Percentiles rank a stretch among this genome's conserved stretches.
These are phyloP conservation scores for Penicillium soppii DNA, from an alignment of 495 filamentous ascomycete species.

Conservation along the genomic window DNA sequence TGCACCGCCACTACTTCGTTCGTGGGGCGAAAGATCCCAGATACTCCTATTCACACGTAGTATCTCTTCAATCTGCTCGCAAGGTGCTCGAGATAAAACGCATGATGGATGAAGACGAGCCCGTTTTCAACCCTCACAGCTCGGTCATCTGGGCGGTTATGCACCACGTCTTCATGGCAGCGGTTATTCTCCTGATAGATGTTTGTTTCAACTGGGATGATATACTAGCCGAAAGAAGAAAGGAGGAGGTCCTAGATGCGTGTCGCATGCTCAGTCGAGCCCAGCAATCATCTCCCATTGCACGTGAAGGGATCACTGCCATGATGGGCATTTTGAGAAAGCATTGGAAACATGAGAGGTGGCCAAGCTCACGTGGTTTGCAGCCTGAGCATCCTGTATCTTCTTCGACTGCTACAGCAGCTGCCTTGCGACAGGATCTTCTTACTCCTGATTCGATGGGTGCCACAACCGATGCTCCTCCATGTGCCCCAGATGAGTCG, in stretches of 20 bases:
- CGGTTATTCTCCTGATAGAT: conserved; percentile 46
- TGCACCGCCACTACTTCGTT: conserved; percentile 44
- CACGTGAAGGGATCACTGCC: conserved; percentile 32
- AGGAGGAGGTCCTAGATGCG: conserved; percentile 42
- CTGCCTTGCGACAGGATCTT: neutral
- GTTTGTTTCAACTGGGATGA: conserved; percentile 47
- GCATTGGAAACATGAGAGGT: conserved; percentile 29
- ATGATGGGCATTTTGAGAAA: conserved; percentile 38
- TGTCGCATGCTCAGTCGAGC: conserved; percentile 45
- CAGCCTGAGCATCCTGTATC: neutral
- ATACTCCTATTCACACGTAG: conserved; percentile 45
- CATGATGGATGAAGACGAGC: conserved; percentile 40
- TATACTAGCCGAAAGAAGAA: conserved; percentile 37
- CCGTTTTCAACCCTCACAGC: conserved; percentile 22
- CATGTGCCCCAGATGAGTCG: neutral
- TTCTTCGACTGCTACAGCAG: neutral
- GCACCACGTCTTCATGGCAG: conserved; percentile 48
- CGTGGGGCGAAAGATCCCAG: conserved; percentile 38
- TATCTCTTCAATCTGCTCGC: conserved; percentile 44
- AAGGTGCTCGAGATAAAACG: conserved; percentile 40
- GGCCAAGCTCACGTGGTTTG: neutral
- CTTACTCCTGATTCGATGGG: neutral
- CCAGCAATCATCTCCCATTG: conserved; percentile 28
- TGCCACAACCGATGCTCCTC: neutral
- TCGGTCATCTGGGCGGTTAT: conserved; percentile 39